A percentile compares a stretch with the other conserved stretches of the same genome.
phyloP scores from a whole-genome alignment of 176 grass and related monocot species.

The Triticum turgidum region DNA sequence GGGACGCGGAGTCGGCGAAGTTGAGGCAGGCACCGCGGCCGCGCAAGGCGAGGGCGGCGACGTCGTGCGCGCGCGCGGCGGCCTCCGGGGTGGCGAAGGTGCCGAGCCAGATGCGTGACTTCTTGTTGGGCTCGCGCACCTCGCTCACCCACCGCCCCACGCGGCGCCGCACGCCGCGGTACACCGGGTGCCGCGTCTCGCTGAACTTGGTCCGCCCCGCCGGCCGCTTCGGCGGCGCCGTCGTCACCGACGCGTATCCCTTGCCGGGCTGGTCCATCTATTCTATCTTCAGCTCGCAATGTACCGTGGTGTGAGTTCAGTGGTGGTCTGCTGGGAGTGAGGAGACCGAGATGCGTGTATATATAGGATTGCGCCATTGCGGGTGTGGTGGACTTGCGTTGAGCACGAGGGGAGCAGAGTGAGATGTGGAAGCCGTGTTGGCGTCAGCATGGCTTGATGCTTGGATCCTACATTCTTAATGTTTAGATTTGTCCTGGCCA shows the following conservation, averaged over 20 bases:
- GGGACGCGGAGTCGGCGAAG: slow-evolving; percentile 71
- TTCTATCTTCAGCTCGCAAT: background rate
- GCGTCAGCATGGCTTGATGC: background rate
- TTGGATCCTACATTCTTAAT: background rate
- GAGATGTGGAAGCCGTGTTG: slow-evolving; percentile 14
- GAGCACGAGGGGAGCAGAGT: background rate
- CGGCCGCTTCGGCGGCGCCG: slow-evolving; percentile 63
- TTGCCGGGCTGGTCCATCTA: background rate
- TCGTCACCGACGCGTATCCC: slow-evolving; percentile 34
- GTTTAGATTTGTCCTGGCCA: no score
- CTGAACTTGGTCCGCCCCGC: slow-evolving; percentile 77
- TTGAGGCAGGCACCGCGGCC: slow-evolving; percentile 62
- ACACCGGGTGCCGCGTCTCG: slow-evolving; percentile 82
- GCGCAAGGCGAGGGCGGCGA: slow-evolving; percentile 64
- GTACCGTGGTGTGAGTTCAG: background rate
- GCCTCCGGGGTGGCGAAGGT: slow-evolving; percentile 71
- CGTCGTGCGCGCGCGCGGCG: slow-evolving; percentile 87
- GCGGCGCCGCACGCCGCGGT: slow-evolving; percentile 63
- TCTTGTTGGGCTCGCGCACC: slow-evolving; percentile 82
- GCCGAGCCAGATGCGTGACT: slow-evolving; percentile 91
- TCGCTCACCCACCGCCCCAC: slow-evolving; percentile 83
- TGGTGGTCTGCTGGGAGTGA: background rate
- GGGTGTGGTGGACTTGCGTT: background rate
- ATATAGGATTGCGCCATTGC: background rate
- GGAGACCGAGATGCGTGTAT: background rate